Evolutionary conservation across 345 rosid species (phyloP).

Genomic region (Euphorbia lathyris): DNA sequence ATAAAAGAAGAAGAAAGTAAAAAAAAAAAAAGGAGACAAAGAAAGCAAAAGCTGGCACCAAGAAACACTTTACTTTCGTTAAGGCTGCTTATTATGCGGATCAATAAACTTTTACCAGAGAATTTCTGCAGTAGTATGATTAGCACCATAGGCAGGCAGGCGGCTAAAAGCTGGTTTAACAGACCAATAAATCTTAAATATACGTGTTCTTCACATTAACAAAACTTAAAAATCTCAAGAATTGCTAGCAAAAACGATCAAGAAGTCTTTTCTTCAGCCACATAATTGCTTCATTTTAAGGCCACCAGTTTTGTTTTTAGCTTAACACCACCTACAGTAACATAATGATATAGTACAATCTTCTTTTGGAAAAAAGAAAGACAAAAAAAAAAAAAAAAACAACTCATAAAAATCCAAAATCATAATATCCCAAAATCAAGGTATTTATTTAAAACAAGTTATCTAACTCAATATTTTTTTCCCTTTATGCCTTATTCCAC

Average conservation of each 20-base stretch:
- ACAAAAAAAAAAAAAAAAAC: too few species aligned
- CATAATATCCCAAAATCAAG: not conserved
- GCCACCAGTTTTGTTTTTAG: not conserved
- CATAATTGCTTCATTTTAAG: not conserved
- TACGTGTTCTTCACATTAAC: not conserved
- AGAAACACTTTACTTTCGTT: slow-evolving; percentile 9
- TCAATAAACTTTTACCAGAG: not conserved
- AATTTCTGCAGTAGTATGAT: not conserved
- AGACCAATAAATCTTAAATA: not conserved
- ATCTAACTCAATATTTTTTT: not conserved
- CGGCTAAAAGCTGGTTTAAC: not conserved
- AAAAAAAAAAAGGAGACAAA: too few species aligned
- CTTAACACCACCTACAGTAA: not conserved
- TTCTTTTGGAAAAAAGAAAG: not conserved
- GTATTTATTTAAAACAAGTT: not conserved
- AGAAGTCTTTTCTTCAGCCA: not conserved
- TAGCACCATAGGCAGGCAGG: not conserved
- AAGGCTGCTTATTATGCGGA: not conserved
- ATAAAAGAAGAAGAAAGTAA: too few species aligned
- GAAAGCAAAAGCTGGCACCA: not conserved
- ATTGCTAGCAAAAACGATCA: not conserved
- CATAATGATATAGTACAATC: not conserved
- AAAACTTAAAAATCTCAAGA: not conserved
- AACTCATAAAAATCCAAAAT: slow-evolving; percentile 1
- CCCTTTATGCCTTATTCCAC: not conserved